Evolutionary conservation across 2,329 filamentous ascomycete species (phyloP).

Genomic region (Penicillium sclerotigenum): DNA sequence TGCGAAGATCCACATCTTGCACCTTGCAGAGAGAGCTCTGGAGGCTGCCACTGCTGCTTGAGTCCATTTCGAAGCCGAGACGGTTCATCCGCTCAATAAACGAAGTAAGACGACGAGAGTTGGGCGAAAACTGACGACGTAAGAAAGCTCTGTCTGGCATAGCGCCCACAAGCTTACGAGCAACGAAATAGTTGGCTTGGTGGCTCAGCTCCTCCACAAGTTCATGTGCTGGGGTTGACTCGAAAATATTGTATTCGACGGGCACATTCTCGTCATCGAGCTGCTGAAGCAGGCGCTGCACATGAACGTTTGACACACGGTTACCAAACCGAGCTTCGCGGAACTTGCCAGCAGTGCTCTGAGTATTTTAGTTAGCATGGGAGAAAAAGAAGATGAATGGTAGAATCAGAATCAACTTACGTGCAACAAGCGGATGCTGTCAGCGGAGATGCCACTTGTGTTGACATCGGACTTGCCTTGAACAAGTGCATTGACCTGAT

Average conservation of each 20-base stretch:
- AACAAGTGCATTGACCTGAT: constrained; percentile 80
- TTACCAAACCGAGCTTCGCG: constrained; percentile 81
- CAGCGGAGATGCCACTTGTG: constrained; percentile 63
- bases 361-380: constrained; percentile 5
- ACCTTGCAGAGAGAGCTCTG: constrained; percentile 96
- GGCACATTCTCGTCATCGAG: constrained; percentile 97
- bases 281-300: constrained; percentile 85
- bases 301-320: constrained; percentile 73
- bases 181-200: constrained; percentile 87
- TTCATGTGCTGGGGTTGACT: constrained; percentile 83
- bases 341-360: constrained; percentile 83
- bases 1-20: constrained; percentile 81
- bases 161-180: constrained; percentile 72
- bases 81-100: constrained; percentile 92
- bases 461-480: constrained; percentile 60
- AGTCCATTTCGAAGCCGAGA: constrained; percentile 85
- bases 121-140: constrained; percentile 80
- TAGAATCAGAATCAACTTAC: constrained; percentile 43
- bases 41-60: constrained; percentile 80
- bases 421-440: constrained; percentile 77
- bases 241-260: constrained; percentile 93
- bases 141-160: constrained; percentile 91
- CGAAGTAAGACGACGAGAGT: constrained; percentile 80
- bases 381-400: neutral
- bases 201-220: constrained; percentile 93